These are phyloP conservation scores for Globisporangium alternatum DNA, from an alignment of 352 stramenopile species.

Conservation along the genomic window DNA sequence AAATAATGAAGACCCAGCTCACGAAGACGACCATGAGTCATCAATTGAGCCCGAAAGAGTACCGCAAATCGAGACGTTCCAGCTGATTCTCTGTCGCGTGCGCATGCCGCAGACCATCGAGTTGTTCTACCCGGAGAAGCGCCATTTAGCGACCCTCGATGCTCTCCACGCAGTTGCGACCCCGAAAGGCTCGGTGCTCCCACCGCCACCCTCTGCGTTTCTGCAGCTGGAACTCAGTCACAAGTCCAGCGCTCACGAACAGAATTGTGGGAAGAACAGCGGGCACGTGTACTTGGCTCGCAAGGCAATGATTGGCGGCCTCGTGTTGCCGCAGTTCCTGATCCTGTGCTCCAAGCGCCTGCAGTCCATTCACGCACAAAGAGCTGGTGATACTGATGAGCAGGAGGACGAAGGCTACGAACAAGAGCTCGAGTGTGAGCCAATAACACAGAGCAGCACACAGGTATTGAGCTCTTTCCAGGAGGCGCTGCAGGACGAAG, in stretches of 20 bases:
- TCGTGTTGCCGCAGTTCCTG: slow-evolving; percentile 37
- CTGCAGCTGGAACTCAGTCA: slow-evolving; percentile 29
- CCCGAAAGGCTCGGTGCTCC: slow-evolving; percentile 23
- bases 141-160: slow-evolving; percentile 21
- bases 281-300: slow-evolving; percentile 37
- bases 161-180: slow-evolving; percentile 18
- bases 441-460: background rate
- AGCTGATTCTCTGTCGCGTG: slow-evolving; percentile 39
- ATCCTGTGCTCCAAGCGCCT: slow-evolving; percentile 29
- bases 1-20: background rate
- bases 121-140: slow-evolving; percentile 24
- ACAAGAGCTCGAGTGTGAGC: background rate
- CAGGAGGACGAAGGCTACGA: background rate
- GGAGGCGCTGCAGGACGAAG: slow-evolving; percentile 24
- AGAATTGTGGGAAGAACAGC: background rate
- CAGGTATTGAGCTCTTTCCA: slow-evolving; percentile 24
- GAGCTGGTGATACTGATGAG: background rate
- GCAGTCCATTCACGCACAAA: background rate
- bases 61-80: slow-evolving; percentile 29
- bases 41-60: background rate
- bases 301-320: slow-evolving; percentile 14
- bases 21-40: background rate
- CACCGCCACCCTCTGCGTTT: slow-evolving; percentile 30
- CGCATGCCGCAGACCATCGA: slow-evolving; percentile 36
- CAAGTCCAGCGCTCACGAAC: background rate